A percentile compares a stretch with the other conserved stretches of the same genome.
Evolutionary conservation across 129 eudicot species (phyloP).

Genomic region (Cynara cardunculus): DNA sequence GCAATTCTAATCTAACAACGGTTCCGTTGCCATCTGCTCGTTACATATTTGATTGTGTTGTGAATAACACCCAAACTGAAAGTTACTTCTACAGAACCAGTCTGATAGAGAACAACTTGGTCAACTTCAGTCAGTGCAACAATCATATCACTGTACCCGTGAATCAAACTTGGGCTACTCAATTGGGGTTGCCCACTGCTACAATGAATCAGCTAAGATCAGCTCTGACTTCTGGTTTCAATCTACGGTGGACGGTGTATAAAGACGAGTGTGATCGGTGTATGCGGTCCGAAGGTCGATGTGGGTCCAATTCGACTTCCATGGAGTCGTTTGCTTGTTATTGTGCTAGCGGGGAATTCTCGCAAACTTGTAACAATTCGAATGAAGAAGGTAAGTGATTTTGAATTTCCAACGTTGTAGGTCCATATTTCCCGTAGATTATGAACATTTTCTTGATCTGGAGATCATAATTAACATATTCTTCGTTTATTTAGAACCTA

Average conservation of each 20-base stretch:
- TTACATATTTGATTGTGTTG: too few species aligned
- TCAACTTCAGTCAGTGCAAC: background rate
- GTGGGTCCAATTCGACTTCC: slow-evolving; percentile 29
- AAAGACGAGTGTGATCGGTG: slow-evolving; percentile 23
- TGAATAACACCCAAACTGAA: background rate
- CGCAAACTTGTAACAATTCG: background rate
- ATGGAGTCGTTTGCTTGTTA: slow-evolving; percentile 33
- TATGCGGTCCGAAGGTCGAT: slow-evolving; percentile 36
- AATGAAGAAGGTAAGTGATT: too few species aligned
- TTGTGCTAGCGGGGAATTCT: slow-evolving; percentile 24
- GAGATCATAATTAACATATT: too few species aligned
- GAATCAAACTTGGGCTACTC: background rate
- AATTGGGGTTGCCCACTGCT: background rate
- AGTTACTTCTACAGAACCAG: background rate
- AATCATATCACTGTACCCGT: background rate
- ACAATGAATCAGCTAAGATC: background rate
- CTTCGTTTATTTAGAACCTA: too few species aligned
- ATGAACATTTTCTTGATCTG: too few species aligned
- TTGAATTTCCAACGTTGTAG: too few species aligned
- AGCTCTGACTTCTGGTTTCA: slow-evolving; percentile 32
- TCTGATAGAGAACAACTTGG: background rate
- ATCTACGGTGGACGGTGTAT: slow-evolving; percentile 36
- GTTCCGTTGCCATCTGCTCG: too few species aligned
- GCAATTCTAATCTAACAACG: background rate
- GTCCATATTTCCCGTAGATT: too few species aligned